phyloP scores from a whole-genome alignment of 139 green algal genomes.

The Eudorina sp. region DNA sequence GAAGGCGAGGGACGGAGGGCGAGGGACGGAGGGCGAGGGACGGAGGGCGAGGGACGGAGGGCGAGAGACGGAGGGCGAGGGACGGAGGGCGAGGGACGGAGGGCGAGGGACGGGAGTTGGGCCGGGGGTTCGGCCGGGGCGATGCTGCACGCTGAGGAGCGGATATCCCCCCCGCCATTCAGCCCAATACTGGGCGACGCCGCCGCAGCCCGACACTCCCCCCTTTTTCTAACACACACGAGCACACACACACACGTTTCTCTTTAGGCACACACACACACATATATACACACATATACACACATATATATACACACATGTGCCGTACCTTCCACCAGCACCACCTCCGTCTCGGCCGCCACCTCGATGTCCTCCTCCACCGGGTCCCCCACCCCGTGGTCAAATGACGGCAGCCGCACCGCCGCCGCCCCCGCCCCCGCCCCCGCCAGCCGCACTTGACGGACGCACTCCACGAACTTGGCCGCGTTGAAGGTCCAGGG shows the following conservation, averaged over 20 bases:
- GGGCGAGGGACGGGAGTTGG: too few species aligned
- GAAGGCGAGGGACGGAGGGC: too few species aligned
- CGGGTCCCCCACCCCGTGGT: constrained; percentile 79
- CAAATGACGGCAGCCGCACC: constrained; percentile 82
- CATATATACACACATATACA: neutral
- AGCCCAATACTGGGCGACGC: neutral
- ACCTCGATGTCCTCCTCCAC: constrained; percentile 60
- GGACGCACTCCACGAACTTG: constrained; percentile 77
- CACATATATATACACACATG: neutral
- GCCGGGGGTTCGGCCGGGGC: too few species aligned
- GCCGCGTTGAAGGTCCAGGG: constrained; percentile 90
- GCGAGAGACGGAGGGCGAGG: too few species aligned
- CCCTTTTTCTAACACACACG: neutral
- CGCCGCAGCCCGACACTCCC: neutral
- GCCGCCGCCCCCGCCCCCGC: constrained; percentile 43
- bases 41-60: too few species aligned
- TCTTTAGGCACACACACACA: neutral
- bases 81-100: too few species aligned
- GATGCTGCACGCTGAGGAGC: too few species aligned
- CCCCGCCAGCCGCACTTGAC: constrained; percentile 9
- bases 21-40: too few species aligned
- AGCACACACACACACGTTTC: neutral
- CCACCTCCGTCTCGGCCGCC: neutral
- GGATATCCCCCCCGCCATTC: neutral
- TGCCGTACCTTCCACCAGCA: constrained; percentile 50